A percentile compares a stretch with the other conserved stretches of the same genome.
phyloP scores from a whole-genome alignment of 495 filamentous ascomycete species.

The Cercophora scortea region DNA sequence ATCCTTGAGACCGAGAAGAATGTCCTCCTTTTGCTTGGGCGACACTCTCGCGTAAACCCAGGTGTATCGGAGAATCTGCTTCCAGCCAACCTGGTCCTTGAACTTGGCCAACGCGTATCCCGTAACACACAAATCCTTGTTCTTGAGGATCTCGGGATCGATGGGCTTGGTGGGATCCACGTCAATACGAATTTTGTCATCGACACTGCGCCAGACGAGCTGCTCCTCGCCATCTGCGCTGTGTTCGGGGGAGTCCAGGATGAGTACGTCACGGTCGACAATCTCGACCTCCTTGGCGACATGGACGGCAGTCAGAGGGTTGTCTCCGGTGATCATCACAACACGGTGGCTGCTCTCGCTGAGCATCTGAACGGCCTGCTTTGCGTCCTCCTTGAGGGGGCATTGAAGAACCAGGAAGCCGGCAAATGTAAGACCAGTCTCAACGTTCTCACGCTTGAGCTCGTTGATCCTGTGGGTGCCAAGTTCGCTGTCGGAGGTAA shows the following conservation, averaged over 20 bases:
- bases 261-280: conserved; percentile 89
- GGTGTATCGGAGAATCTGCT: conserved; percentile 71
- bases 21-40: conserved; percentile 98
- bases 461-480: conserved; percentile 82
- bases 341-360: conserved; percentile 98
- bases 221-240: conserved; percentile 65
- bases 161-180: conserved; percentile 79
- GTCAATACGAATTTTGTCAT: conserved; percentile 80
- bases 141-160: conserved; percentile 71
- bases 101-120: conserved; percentile 90
- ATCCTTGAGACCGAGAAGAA: conserved; percentile 90
- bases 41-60: conserved; percentile 99
- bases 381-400: conserved; percentile 93
- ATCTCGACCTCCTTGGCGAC: conserved; percentile 96
- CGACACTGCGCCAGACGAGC: conserved; percentile 90
- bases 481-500: conserved; percentile 71
- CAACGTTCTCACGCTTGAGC: conserved; percentile 84
- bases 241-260: conserved; percentile 90
- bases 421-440: conserved; percentile 76
- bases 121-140: conserved; percentile 92
- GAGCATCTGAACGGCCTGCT: conserved; percentile 88
- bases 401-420: conserved; percentile 95
- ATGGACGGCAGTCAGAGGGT: conserved; percentile 92
- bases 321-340: conserved; percentile 99
- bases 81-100: conserved; percentile 66